Base-by-base conservation (phyloP, 108 stramenopile genomes). In the Nannochloropsis salina region DNA sequence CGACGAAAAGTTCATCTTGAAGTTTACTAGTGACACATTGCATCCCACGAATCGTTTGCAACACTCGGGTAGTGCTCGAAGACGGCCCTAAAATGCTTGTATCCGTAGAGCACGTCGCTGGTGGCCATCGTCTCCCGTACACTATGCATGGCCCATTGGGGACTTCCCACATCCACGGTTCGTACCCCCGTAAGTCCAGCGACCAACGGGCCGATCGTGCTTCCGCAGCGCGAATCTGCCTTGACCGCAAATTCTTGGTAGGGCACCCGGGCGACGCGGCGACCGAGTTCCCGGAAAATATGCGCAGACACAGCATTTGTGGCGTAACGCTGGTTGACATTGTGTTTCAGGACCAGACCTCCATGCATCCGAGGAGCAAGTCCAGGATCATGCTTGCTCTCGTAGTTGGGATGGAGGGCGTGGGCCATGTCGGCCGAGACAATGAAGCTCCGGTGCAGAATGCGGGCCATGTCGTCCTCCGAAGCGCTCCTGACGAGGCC, bases 331-430 rank as follows among this genome's bases (percentile, higher is more conserved):
- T 98, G 97, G 92, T 98, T 99, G 80, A 91, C 86, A 89, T 99
- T 99, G 84, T 94, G 93, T 90, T 99, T 99, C 86, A 99, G 96
- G 12, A 99, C 99, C 92, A 98, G 93, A 9, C 99, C 99, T 6
- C 86, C 92, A 87, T 97, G 96, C 92, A 99, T 92, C 86, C 93
- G 94, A 4, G 98, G 98, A 31, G 92, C 94, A 90, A 98, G 96
- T 18, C 84, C 89, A 47, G 94, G 93, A 83, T 99, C 99, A 91
- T 99, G 98, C 82, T 97, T 97, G 44, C 91, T 87, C 31, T 92
- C 90, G 92, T 99, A 99, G 88, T 99, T 98, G 3, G 99, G 98
- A 90, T 99, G 99, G 31, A 96, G 83, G 40, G 96, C 97, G 92
- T 99, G 99, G 2, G 98, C 97, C 88, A 97, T 97, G 88, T 99